A percentile compares a stretch with the other conserved stretches of the same genome.
Conservation (phyloP, 306 rosid genomes). For the Sechiopsis laciniata region DNA sequence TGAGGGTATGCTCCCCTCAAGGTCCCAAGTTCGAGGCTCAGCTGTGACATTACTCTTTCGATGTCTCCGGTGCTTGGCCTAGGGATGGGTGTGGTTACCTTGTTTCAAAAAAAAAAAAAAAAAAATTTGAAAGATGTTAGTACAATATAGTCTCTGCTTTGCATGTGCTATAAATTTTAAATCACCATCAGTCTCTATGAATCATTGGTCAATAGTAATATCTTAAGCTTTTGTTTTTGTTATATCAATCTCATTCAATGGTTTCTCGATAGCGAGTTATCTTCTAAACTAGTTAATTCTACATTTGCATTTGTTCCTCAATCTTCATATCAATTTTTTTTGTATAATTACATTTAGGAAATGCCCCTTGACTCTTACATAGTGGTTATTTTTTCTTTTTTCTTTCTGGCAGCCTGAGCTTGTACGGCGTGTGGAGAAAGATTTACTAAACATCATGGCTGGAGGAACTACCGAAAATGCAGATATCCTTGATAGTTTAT, state of each 20-base stretch:
- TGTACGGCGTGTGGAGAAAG: slow-evolving; percentile 88
- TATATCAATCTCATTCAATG: no score
- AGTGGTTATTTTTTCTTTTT: slow-evolving; percentile 11
- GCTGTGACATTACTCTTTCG: no score
- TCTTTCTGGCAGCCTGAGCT: slow-evolving; percentile 78
- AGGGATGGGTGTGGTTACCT: no score
- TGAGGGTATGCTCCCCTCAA: no score
- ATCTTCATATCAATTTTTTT: not conserved
- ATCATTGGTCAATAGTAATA: not conserved
- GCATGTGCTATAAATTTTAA: not conserved
- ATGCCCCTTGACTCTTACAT: not conserved
- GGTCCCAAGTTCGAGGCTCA: no score
- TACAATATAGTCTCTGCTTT: not conserved
- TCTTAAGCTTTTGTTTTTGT: not conserved
- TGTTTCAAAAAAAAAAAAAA: no score
- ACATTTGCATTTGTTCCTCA: not conserved
- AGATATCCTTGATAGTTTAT: slow-evolving; percentile 51
- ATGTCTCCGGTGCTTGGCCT: no score
- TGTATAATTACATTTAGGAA: not conserved
- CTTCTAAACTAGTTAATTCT: not conserved
- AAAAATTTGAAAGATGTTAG: not conserved
- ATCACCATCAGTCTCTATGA: not conserved
- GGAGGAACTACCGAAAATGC: slow-evolving; percentile 66
- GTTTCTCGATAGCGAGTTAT: not conserved
- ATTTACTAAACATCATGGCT: slow-evolving; percentile 71